These are phyloP conservation scores for Petunia hybrid DNA, from an alignment of 305 asterid genomes.

Conservation along the genomic window DNA sequence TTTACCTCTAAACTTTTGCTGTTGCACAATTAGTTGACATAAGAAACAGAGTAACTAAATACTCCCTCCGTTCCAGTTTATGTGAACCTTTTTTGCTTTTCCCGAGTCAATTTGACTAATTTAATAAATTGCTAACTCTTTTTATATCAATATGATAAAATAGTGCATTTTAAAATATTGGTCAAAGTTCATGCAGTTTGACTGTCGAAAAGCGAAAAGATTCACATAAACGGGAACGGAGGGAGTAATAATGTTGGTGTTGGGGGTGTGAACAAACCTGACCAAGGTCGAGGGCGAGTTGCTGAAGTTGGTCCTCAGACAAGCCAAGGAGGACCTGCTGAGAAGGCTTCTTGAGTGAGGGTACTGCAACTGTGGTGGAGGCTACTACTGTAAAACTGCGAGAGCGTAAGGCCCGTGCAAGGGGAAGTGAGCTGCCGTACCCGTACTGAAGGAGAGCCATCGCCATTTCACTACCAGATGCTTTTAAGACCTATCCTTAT, in stretches of 20 bases:
- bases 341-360: conserved; percentile 48
- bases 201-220: no score
- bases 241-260: no score
- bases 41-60: neutral
- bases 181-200: no score
- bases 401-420: conserved; percentile 52
- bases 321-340: conserved; percentile 75
- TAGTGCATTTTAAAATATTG: no score
- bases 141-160: no score
- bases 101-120: no score
- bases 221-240: no score
- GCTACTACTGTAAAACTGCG: conserved; percentile 53
- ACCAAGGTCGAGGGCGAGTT: conserved; percentile 73
- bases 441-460: conserved; percentile 64
- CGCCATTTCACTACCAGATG: conserved; percentile 37
- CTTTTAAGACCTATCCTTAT: no score
- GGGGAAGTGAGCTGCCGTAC: conserved; percentile 44
- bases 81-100: no score
- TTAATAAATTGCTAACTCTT: no score
- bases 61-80: no score
- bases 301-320: conserved; percentile 83
- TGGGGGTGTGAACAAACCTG: conserved; percentile 51
- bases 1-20: conserved; percentile 90
- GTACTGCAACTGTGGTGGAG: conserved; percentile 43
- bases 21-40: conserved; percentile 35